Conservation (phyloP, 345 rosid genomes). For the Acer negundo region DNA sequence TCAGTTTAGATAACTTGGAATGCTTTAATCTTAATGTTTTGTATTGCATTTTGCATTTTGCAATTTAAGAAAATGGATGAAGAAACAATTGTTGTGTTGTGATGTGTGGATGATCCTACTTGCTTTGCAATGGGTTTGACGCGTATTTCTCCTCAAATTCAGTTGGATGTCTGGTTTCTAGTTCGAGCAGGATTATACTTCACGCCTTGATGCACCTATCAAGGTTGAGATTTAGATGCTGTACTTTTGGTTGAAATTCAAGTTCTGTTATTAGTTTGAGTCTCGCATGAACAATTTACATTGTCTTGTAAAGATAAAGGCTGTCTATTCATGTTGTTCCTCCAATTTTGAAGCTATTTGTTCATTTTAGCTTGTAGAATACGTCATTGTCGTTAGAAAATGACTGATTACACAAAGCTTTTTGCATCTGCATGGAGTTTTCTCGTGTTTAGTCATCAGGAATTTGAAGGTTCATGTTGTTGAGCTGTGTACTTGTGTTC, state of each 20-base stretch:
- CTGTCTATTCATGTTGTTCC: not conserved
- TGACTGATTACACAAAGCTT: not conserved
- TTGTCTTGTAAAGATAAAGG: not conserved
- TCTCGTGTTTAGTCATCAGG: too few relatives aligned
- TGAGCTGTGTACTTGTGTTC: not conserved
- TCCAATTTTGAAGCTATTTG: not conserved
- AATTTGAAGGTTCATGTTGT: too few relatives aligned
- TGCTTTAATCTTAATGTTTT: not conserved
- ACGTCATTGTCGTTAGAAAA: not conserved
- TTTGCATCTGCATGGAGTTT: too few relatives aligned
- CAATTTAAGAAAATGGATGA: not conserved
- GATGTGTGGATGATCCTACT: not conserved
- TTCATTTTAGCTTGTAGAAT: slow-evolving; percentile 1
- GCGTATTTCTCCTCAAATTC: not conserved
- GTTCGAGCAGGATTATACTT: not conserved
- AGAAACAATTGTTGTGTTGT: not conserved
- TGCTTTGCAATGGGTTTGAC: not conserved
- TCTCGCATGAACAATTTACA: not conserved
- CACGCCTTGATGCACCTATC: not conserved
- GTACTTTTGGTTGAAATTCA: not conserved
- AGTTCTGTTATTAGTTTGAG: not conserved
- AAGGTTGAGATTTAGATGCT: not conserved
- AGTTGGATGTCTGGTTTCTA: not conserved
- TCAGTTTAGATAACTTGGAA: not conserved
- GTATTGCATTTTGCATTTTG: not conserved